Percentiles rank a stretch among this genome's conserved stretches.
Conservation (phyloP, 179 eudicot species). For the Silene coronaria region DNA sequence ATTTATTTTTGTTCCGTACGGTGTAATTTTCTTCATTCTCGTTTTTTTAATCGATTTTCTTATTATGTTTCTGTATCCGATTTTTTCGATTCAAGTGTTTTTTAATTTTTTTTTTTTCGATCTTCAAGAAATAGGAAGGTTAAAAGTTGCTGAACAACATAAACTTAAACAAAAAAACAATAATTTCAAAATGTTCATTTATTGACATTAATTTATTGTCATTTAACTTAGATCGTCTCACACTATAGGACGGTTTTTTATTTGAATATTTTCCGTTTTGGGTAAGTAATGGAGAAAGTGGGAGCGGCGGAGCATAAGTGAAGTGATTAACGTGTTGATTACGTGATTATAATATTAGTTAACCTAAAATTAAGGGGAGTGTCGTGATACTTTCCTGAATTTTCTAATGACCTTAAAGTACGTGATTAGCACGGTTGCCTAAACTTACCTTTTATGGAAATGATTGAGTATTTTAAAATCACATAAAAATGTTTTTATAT, state of each 20-base stretch:
- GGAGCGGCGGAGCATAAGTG: not conserved
- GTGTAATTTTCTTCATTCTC: not conserved
- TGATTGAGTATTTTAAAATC: not conserved
- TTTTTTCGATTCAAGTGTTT: not conserved
- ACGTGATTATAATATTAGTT: not conserved
- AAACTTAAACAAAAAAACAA: no score
- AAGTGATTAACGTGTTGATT: not conserved
- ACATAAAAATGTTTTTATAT: no score
- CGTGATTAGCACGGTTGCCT: not conserved
- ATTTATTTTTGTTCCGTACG: not conserved
- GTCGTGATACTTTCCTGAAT: not conserved
- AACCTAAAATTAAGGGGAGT: not conserved
- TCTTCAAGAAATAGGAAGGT: not conserved
- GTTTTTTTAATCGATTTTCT: not conserved
- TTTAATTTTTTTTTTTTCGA: not conserved
- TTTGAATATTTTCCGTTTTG: not conserved
- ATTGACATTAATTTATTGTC: no score
- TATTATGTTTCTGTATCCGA: not conserved
- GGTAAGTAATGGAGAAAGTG: no score
- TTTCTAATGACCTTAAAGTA: not conserved
- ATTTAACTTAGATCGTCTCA: no score
- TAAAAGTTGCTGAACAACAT: no score
- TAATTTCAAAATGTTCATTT: no score
- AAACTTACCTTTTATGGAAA: conserved; percentile 3
- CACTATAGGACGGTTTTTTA: no score